Conservation (phyloP, 345 rosid genomes). For the Eucalyptus sp. region DNA sequence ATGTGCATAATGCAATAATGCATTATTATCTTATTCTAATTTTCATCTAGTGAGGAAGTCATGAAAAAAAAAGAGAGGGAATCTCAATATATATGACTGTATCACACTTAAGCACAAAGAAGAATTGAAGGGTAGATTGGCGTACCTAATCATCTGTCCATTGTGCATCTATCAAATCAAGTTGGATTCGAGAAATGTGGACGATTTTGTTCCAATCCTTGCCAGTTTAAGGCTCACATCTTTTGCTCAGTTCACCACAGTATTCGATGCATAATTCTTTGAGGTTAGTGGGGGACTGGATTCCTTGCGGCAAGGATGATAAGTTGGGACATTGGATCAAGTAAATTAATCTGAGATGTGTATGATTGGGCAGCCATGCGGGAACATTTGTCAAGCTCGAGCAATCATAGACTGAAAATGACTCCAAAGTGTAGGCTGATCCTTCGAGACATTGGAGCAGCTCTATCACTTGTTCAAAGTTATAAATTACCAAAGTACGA, state of each 20-base stretch:
- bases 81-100: neutral
- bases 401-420: neutral
- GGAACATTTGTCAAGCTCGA: neutral
- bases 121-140: neutral
- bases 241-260: neutral
- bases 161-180: neutral
- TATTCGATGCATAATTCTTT: neutral
- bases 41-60: neutral
- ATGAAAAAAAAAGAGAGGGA: neutral
- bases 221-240: neutral
- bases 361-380: neutral
- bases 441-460: neutral
- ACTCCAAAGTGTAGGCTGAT: neutral
- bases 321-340: neutral
- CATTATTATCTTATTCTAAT: neutral
- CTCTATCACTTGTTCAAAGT: neutral
- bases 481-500: neutral
- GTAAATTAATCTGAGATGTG: neutral
- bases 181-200: neutral
- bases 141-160: neutral
- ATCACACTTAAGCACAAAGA: neutral
- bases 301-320: neutral
- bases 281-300: neutral
- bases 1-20: neutral
- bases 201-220: neutral